These are phyloP conservation scores for Fagopyrum homotropicum DNA, from an alignment of 148 eudicot genomes.

Conservation along the genomic window DNA sequence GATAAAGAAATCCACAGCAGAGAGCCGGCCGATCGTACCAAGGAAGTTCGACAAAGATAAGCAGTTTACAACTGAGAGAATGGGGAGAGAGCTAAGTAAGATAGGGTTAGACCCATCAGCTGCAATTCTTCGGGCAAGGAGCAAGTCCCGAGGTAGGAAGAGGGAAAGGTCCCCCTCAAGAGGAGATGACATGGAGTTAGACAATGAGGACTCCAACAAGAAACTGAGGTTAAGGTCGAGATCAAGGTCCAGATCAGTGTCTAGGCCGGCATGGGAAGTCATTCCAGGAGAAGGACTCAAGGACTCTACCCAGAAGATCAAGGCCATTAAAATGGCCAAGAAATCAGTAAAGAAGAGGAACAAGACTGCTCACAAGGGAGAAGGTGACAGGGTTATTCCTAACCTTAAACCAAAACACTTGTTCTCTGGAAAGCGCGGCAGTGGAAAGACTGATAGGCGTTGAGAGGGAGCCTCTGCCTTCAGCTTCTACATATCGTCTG, in stretches of 20 bases:
- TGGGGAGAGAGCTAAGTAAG: slow-evolving; percentile 70
- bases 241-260: slow-evolving; percentile 37
- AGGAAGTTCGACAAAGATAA: slow-evolving; percentile 71
- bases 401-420: slow-evolving; percentile 72
- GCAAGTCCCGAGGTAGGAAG: slow-evolving; percentile 83
- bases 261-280: slow-evolving; percentile 59
- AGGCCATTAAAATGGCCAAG: slow-evolving; percentile 53
- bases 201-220: slow-evolving; percentile 51
- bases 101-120: slow-evolving; percentile 67
- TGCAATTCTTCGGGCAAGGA: slow-evolving; percentile 63
- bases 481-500: no score
- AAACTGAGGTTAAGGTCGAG: slow-evolving; percentile 50
- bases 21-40: slow-evolving; percentile 63
- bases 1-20: slow-evolving; percentile 77
- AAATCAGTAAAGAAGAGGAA: slow-evolving; percentile 55
- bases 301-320: slow-evolving; percentile 58
- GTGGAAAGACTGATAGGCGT: slow-evolving; percentile 79
- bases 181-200: slow-evolving; percentile 56
- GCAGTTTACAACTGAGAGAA: slow-evolving; percentile 54
- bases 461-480: slow-evolving; percentile 13
- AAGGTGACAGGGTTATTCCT: slow-evolving; percentile 66
- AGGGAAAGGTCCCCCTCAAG: slow-evolving; percentile 57
- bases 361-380: slow-evolving; percentile 66
- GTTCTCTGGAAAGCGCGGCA: slow-evolving; percentile 63
- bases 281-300: slow-evolving; percentile 73